These are phyloP conservation scores for Hygrocybe coccinea DNA, from an alignment of 768 basidiomycete genomes.

Conservation along the genomic window DNA sequence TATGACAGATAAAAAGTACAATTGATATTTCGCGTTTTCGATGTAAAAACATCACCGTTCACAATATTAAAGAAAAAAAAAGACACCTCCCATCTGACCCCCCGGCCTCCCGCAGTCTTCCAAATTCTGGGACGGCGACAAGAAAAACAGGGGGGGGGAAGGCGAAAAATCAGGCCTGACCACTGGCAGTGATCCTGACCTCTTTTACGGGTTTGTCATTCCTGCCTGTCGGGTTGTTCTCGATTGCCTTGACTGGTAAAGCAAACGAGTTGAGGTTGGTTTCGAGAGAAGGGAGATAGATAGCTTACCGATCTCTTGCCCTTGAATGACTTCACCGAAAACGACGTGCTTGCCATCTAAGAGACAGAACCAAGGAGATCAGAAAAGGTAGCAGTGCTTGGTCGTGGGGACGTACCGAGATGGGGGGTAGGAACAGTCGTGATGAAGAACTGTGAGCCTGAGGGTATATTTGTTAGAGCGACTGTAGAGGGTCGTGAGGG, in stretches of 20 bases:
- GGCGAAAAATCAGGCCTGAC: background rate
- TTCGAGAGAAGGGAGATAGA: background rate
- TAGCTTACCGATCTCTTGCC: slow-evolving; percentile 65
- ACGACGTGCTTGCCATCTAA: slow-evolving; percentile 78
- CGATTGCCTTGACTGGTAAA: background rate
- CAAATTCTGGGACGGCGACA: too few relatives aligned
- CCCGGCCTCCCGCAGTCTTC: too few relatives aligned
- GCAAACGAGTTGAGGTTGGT: background rate
- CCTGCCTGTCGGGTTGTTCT: background rate
- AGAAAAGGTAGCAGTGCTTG: background rate
- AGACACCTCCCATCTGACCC: too few relatives aligned
- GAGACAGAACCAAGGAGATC: background rate
- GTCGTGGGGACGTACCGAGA: slow-evolving; percentile 27
- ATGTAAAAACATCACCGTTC: too few relatives aligned
- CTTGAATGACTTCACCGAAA: slow-evolving; percentile 82
- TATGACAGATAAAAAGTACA: too few relatives aligned
- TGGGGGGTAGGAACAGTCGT: slow-evolving; percentile 71
- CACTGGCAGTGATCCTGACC: background rate
- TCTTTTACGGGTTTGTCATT: background rate
- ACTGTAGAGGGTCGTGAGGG: background rate
- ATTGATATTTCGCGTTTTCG: too few relatives aligned
- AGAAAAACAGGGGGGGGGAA: background rate
- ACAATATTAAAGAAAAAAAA: too few relatives aligned
- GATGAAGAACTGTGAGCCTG: slow-evolving; percentile 78
- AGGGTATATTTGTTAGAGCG: background rate